Evolutionary conservation across 2,329 filamentous ascomycete genomes (phyloP), one percentile per base, ranked within the genome.

Genomic region (Kalmusia sp.): DNA sequence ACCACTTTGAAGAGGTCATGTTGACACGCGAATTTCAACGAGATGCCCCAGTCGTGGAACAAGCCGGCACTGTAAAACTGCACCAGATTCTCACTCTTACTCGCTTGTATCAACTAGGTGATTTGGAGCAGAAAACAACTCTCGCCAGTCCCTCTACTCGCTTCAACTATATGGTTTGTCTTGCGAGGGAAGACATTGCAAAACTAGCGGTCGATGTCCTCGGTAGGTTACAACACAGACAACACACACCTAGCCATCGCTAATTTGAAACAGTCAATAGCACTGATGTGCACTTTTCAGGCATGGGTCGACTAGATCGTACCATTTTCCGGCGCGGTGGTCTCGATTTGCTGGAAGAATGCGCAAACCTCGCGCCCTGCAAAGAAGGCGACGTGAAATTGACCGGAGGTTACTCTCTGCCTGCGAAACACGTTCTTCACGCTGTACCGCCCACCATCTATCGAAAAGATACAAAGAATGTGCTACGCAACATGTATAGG

Each of bases 171-270:
- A 67, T 51, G 4, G 60, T 75, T 0, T 70, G 64, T 27, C 34
- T 74, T 9, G 25, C 65, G 6, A 63, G 65, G 41, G 64, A 71
- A 44, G 70, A 74, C 24, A 74, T 75, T 21, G 72, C 71, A 2
- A 65, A 54, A 22, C 31, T 75, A 1, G 64, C 68, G 6, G 67
- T 68, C 8, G 69, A 73, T 37, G 56, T 69, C 17, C 30, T 46
- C 15, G 43, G 46, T 47, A 47, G 15, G 51, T 14, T 24, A 25
- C 4, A 14, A 6, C 7, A n/a, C 12, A 3, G 15, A 11, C 22
- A 27, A 25, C 27, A 7, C 2, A 11, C 15, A 25, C 6, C 8
- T 24, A 2, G n/a, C 22, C 22, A 28, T 24, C 15, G 7, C 28
- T 52, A n/a, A 40, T 15, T n/a, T 4, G 7, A 50, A 6, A 63